phyloP scores from a whole-genome alignment of 2,329 filamentous ascomycete genomes.

The Amesomyces nigricolor region DNA sequence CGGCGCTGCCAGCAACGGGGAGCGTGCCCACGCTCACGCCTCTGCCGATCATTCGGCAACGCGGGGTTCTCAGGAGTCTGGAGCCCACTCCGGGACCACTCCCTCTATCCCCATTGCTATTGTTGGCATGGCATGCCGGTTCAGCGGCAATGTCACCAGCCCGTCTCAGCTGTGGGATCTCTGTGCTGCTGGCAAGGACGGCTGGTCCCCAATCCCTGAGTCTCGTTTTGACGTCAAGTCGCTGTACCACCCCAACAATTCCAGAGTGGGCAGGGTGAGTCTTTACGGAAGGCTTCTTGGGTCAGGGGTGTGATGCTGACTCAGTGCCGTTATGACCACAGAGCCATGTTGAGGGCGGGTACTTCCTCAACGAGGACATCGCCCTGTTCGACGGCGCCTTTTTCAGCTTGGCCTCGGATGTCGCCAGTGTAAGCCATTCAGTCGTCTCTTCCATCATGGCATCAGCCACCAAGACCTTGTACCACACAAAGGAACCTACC shows the following conservation, averaged over 20 bases:
- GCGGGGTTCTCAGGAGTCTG: too few species aligned
- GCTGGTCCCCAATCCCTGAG: conserved; percentile 22
- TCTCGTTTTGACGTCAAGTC: conserved; percentile 33
- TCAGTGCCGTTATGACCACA: too few species aligned
- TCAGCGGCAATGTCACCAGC: conserved; percentile 31
- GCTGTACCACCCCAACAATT: conserved; percentile 27
- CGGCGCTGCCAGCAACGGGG: too few species aligned
- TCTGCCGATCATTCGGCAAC: too few species aligned
- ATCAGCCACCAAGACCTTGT: too few species aligned
- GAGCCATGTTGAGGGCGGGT: not conserved
- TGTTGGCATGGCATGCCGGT: conserved; percentile 34
- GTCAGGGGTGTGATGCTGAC: too few species aligned
- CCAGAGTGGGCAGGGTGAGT: not conserved
- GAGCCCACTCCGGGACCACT: too few species aligned
- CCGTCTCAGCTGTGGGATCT: conserved; percentile 33
- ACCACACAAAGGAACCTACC: too few species aligned
- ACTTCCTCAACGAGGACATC: not conserved
- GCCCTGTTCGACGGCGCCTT: not conserved
- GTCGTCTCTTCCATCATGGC: too few species aligned
- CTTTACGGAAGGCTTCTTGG: too few species aligned
- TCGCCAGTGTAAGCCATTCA: too few species aligned
- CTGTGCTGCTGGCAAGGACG: conserved; percentile 14
- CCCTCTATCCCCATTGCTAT: conserved; percentile 29
- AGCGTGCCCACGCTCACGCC: too few species aligned
- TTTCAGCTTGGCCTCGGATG: not conserved